These are phyloP conservation scores for Acanthamoeba culbertsoni DNA, from an alignment of 208 protist species.

Conservation along the genomic window DNA sequence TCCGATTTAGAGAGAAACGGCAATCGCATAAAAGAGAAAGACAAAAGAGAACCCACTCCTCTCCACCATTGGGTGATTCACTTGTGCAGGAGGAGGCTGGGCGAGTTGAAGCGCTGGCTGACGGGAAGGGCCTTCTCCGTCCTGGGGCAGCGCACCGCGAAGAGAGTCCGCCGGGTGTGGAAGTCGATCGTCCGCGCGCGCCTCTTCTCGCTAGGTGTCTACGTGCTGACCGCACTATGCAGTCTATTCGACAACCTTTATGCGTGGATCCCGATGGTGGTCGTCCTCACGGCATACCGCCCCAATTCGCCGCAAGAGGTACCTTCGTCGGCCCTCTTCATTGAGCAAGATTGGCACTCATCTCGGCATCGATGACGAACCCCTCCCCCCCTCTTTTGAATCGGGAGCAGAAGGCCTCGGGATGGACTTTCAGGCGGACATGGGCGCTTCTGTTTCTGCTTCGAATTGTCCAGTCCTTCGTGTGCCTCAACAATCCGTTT, in stretches of 20 bases:
- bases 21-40: too few species aligned
- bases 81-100: neutral
- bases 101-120: neutral
- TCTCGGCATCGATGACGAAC: neutral
- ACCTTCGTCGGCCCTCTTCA: too few species aligned
- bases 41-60: neutral
- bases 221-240: neutral
- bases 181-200: neutral
- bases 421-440: neutral
- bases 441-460: slow-evolving; percentile 1
- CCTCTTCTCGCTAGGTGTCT: neutral
- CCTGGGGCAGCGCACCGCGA: neutral
- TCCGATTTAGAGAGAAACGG: too few species aligned
- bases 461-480: neutral
- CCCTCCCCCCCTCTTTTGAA: too few species aligned
- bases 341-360: neutral
- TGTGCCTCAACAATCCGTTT: slow-evolving; percentile 18
- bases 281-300: neutral
- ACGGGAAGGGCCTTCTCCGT: neutral
- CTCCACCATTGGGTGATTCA: neutral
- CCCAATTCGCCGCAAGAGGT: neutral
- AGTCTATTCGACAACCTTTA: neutral
- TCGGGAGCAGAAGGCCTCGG: neutral
- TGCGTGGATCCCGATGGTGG: neutral
- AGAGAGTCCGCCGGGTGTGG: neutral